These are phyloP conservation scores for Aphanomyces invadans DNA, from an alignment of 352 stramenopile species.

Conservation along the genomic window DNA sequence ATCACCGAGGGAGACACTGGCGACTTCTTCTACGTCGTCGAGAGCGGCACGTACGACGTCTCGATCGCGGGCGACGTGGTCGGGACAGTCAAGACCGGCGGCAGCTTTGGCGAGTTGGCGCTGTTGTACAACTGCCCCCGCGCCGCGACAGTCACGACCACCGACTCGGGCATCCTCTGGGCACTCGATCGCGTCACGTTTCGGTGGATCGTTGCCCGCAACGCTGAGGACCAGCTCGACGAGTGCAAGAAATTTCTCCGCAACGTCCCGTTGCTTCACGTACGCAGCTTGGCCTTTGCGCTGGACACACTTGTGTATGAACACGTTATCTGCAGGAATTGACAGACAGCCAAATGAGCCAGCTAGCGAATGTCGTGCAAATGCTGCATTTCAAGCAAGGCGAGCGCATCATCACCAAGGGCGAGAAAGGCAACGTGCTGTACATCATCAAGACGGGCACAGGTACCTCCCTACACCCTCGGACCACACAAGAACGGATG, in stretches of 20 bases:
- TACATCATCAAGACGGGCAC: constrained; percentile 81
- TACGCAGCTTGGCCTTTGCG: no score
- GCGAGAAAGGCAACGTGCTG: constrained; percentile 65
- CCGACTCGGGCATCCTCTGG: constrained; percentile 55
- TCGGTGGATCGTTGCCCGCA: constrained; percentile 71
- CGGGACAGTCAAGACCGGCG: constrained; percentile 57
- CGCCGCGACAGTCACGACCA: constrained; percentile 77
- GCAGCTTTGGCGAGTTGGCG: constrained; percentile 92
- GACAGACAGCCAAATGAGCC: constrained; percentile 49
- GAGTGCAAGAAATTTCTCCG: constrained; percentile 58
- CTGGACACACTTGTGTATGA: no score
- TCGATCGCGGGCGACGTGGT: constrained; percentile 75
- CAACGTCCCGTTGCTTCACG: constrained; percentile 45
- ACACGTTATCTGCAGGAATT: no score
- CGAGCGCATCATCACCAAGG: constrained; percentile 79
- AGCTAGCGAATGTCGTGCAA: constrained; percentile 55
- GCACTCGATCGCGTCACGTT: constrained; percentile 83
- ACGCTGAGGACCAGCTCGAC: constrained; percentile 50
- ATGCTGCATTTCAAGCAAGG: constrained; percentile 56
- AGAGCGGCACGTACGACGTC: constrained; percentile 81
- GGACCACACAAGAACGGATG: no score
- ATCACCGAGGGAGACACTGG: constrained; percentile 59
- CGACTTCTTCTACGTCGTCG: constrained; percentile 77
- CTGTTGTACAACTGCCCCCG: constrained; percentile 95
- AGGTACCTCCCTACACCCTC: no score